Base-by-base conservation (phyloP, 1,284 basidiomycete genomes). In the Ustilago lituana region DNA sequence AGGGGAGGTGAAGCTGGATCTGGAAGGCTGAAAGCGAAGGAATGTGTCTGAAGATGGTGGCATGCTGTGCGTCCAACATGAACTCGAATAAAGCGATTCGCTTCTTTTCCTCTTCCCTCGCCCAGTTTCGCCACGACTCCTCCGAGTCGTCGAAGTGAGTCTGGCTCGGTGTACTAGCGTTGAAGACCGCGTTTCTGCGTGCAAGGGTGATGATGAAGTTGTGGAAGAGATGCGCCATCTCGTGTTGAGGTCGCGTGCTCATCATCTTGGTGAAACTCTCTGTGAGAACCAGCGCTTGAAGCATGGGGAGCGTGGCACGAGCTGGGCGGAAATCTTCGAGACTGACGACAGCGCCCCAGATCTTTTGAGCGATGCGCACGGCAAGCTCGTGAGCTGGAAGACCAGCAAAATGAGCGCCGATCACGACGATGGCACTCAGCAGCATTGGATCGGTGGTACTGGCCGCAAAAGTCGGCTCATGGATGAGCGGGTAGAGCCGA, bases 191-290 rank as follows among this genome's bases (percentile, higher is more conserved):
- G 27, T 76, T 76, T 23, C 74, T 61, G 24, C 74, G 62, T 17
- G 72, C 74, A 1, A 76, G 48, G 0, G 74, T 73, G 49, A 76
- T 48, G 54, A 76, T 76, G 32, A 76, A 73, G 53, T 68, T 72
- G 55, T 76, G 74, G 58, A 76, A 76, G 48, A 75, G 68, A 43
- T 76, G 73, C 5, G 73, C 69, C 63, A 74, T 70, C 48, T 76
- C 74, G 54, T 76, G 74, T 33, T 69, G 73, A 6, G 69, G 73
- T 17, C 74, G 63, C 4, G 68, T 69, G 40, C 68, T 66, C 73
- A 74, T 75, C 51, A 74, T 47, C 50, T 75, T 76, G 45, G 69
- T 69, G 36, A 75, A 76, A 37, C 40, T 47, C 41, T 76, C 74
- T 15, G 73, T 73, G 15, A 77, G 55, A 12, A 77, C 60, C 32